Base-by-base conservation (phyloP, 148 eudicot genomes). In the Rhododendron molle region DNA sequence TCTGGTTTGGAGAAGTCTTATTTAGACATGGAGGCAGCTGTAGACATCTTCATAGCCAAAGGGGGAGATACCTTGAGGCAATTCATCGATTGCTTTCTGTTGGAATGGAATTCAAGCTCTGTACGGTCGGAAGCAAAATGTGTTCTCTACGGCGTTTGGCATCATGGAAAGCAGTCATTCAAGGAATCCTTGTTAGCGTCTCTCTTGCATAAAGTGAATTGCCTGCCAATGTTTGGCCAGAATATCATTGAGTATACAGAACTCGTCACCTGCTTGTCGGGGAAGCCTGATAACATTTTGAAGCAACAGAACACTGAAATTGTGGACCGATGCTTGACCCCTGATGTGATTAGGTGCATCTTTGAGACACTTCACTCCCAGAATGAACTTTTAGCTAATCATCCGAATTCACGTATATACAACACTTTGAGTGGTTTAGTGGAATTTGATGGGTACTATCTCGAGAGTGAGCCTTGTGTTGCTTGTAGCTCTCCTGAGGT, bases 401-500 rank as follows among this genome's bases (percentile, higher is more conserved):
- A 97, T 89, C 99, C 99, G 1, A 97, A 97, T 88, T 95, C 99
- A 34, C 97, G 98, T 52, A 97, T 97, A 88, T 97, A 97, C 88
- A 97, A 93, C 88, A 96, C 98, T 72, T 89, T 97, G 90, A 94
- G 98, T 89, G 94, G 97, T 84, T 97, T 97, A 91, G 99, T 97
- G 82, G 99, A 97, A 86, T 97, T 97, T 91, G 99, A 97, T 90
- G 99, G 99, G 69, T 97, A 96, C 85, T 97, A 97, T 91, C 95
- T 97, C 58, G 99, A 97, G 91, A 97, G 99, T 85, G 99, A 97
- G 90, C 99, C 99, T 85, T 97, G 99, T 94, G 98, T 97, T 88
- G 97, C 99, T 88, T 97, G 99, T 88, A 97, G 99, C 91, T 93
- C 95, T 67, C 99, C 98, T 38, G 99, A 97, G 90, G 98, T 96